phyloP scores from a whole-genome alignment of 1,284 basidiomycete species.

The Fomitopsis betulina region DNA sequence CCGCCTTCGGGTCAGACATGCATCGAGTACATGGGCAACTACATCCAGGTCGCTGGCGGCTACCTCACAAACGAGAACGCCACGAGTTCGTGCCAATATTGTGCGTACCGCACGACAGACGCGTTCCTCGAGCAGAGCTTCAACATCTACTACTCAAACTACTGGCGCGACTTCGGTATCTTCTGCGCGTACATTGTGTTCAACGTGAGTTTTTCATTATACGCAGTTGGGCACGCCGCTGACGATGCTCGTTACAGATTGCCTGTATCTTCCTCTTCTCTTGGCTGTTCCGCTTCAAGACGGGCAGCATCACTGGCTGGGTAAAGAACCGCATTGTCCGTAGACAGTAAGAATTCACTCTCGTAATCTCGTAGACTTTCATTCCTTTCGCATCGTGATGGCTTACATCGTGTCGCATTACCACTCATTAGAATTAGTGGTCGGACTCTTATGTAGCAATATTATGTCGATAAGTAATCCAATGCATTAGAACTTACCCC shows the following conservation, averaged over 20 bases:
- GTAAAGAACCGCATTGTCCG: slow-evolving; percentile 1
- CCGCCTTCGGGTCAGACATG: slow-evolving; percentile 67
- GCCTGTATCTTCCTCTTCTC: slow-evolving; percentile 28
- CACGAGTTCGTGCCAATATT: slow-evolving; percentile 51
- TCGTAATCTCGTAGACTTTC: too few relatives aligned
- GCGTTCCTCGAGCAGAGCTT: slow-evolving; percentile 49
- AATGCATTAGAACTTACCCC: neutral
- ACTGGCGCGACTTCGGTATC: slow-evolving; percentile 64
- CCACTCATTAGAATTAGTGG: neutral
- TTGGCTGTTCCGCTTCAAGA: slow-evolving; percentile 28
- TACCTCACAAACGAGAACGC: slow-evolving; percentile 63
- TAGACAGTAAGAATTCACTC: neutral
- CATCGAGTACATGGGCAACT: slow-evolving; percentile 50
- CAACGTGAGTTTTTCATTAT: slow-evolving; percentile 37
- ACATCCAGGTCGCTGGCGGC: slow-evolving; percentile 51
- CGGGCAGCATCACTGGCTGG: slow-evolving; percentile 3
- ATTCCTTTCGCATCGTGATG: neutral
- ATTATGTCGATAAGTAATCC: neutral
- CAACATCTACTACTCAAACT: slow-evolving; percentile 50
- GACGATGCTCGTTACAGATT: slow-evolving; percentile 19
- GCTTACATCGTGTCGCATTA: neutral
- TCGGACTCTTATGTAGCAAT: neutral
- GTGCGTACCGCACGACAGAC: slow-evolving; percentile 48
- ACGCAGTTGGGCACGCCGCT: neutral
- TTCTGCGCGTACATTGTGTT: slow-evolving; percentile 60